Percentiles rank a stretch among this genome's conserved stretches.
phyloP scores from a whole-genome alignment of 768 basidiomycete genomes.

The Lentinula guzmanii region DNA sequence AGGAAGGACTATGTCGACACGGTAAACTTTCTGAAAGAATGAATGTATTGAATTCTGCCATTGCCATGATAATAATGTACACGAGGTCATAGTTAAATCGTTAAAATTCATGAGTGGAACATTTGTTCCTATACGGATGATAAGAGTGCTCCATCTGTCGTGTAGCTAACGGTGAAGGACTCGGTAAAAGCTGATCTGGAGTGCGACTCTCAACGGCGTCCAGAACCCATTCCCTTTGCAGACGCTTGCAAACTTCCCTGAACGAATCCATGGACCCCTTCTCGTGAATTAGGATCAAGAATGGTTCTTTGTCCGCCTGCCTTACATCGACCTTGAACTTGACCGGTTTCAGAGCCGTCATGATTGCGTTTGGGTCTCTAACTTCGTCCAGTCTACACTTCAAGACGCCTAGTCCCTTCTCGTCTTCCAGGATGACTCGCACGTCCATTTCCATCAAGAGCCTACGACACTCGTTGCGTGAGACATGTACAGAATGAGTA shows the following conservation, averaged over 20 bases:
- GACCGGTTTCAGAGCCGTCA: constrained; percentile 58
- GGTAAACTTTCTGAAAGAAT: neutral
- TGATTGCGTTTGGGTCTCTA: constrained; percentile 46
- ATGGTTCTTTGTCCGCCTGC: constrained; percentile 40
- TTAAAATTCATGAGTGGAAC: neutral
- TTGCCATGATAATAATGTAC: neutral
- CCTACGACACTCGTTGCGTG: constrained; percentile 68
- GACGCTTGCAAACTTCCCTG: constrained; percentile 60
- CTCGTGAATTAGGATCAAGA: constrained; percentile 71
- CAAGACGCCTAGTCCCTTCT: constrained; percentile 51
- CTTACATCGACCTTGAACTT: constrained; percentile 79
- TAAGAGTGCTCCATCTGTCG: neutral
- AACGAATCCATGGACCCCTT: constrained; percentile 84
- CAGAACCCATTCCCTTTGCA: constrained; percentile 68
- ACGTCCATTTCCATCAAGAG: constrained; percentile 70
- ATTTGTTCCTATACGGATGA: neutral
- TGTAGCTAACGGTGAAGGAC: neutral
- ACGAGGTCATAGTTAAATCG: neutral
- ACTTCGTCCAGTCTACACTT: constrained; percentile 74
- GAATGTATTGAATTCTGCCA: neutral
- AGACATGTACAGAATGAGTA: constrained; percentile 50
- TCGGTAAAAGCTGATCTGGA: constrained; percentile 5
- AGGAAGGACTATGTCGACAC: constrained; percentile 6
- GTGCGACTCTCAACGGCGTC: constrained; percentile 23
- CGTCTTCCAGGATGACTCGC: constrained; percentile 57